Percentiles rank a stretch among this genome's conserved stretches.
phyloP scores from a whole-genome alignment of 208 protist species.

The Crithidia mellificae region DNA sequence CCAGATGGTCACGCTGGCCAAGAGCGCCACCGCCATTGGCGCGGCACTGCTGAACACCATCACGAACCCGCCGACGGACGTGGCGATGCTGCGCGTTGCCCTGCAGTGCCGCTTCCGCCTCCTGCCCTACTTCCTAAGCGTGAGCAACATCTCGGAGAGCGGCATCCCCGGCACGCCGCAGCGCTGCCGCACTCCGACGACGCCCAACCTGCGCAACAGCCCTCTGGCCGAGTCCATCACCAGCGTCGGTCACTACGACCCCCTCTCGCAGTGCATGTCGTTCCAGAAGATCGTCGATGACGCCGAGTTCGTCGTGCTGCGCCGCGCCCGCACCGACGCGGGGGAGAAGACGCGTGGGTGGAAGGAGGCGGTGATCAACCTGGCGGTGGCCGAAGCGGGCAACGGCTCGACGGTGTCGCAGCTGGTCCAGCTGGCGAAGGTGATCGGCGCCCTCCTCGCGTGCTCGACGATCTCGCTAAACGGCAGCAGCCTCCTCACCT shows the following conservation, averaged over 20 bases:
- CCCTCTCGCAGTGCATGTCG: conserved; percentile 63
- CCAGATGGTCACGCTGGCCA: conserved; percentile 70
- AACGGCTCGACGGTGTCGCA: conserved; percentile 53
- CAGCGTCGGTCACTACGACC: conserved; percentile 59
- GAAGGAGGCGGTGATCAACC: conserved; percentile 47
- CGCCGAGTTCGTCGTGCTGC: conserved; percentile 64
- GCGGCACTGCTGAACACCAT: conserved; percentile 42
- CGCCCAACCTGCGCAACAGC: conserved; percentile 53
- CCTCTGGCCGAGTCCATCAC: conserved; percentile 61
- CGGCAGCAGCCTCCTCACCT: conserved; percentile 38
- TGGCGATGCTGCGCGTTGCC: conserved; percentile 50
- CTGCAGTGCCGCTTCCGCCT: conserved; percentile 72
- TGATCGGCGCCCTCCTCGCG: conserved; percentile 58
- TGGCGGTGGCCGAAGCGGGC: conserved; percentile 43
- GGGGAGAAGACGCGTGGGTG: conserved; percentile 36
- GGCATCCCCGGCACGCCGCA: conserved; percentile 45
- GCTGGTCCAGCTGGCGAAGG: conserved; percentile 66
- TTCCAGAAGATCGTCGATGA: conserved; percentile 63
- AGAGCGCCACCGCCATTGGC: conserved; percentile 52
- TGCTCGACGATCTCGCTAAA: conserved; percentile 44
- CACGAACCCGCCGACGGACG: conserved; percentile 38
- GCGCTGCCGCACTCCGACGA: conserved; percentile 37
- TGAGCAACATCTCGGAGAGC: conserved; percentile 57
- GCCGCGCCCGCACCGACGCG: conserved; percentile 35
- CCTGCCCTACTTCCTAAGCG: conserved; percentile 64